phyloP scores from a whole-genome alignment of 1,284 basidiomycete species.

The Pyrrhoderma lamaoense region DNA sequence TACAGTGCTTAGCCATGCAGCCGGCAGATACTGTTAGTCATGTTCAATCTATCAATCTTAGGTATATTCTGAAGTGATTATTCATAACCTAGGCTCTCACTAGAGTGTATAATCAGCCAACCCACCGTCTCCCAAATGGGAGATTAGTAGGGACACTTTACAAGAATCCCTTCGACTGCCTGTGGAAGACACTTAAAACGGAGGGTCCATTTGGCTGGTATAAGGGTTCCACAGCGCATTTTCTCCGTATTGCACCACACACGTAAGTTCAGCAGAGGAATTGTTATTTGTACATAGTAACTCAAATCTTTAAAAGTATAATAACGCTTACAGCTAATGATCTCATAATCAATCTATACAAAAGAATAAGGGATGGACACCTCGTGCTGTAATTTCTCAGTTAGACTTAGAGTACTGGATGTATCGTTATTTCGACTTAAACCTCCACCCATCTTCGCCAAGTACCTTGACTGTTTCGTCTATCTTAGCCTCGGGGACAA shows the following conservation, averaged over 20 bases:
- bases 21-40: constrained; percentile 72
- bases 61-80: constrained; percentile 3
- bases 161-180: constrained; percentile 88
- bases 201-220: constrained; percentile 92
- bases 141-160: constrained; percentile 74
- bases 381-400: background rate
- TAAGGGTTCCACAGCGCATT: constrained; percentile 79
- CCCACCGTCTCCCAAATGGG: constrained; percentile 65
- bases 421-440: background rate
- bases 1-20: constrained; percentile 80
- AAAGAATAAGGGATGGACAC: constrained; percentile 24
- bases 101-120: constrained; percentile 95
- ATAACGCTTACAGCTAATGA: constrained; percentile 86
- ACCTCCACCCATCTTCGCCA: constrained; percentile 40
- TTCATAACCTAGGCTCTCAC: constrained; percentile 63
- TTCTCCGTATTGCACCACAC: constrained; percentile 87
- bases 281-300: background rate
- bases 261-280: constrained; percentile 52
- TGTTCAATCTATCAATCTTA: constrained; percentile 20
- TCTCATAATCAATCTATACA: constrained; percentile 73
- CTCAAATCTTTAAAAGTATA: constrained; percentile 40
- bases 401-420: background rate
- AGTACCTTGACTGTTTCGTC: constrained; percentile 36
- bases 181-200: constrained; percentile 90
- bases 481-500: constrained; percentile 41